Base-by-base conservation (phyloP, 2,329 filamentous ascomycete species). In the Exophiala viscosa region DNA sequence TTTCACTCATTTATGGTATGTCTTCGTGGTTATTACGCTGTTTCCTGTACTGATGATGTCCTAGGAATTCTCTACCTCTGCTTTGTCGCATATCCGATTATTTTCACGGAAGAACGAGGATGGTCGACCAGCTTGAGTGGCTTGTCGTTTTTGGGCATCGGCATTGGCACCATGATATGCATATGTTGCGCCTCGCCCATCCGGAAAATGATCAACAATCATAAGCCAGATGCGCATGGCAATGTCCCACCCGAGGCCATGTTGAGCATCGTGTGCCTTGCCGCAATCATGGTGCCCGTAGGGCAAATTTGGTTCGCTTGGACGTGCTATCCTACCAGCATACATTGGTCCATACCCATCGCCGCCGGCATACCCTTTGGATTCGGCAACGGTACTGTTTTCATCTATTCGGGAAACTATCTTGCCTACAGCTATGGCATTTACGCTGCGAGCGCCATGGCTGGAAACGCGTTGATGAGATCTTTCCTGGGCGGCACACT, bases 301-400 rank as follows among this genome's bases (percentile, higher is more conserved):
- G 91, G 90, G 13, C 86, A 96, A 69, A 79, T 96, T 18, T 86
- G 85, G 68, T 96, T 96, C 65, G 83, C 88, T 0, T 96, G 90
- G 90, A 95, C 90, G 0, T 90, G 85, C 55, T 81, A 90, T 0
- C 90, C 90, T 0, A 73, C 71, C 0, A 80, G 81, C 3, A 88
- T 95, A 31, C 90, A 89, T 66, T 95, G 88, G 86, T 83, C 90
- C n/a, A 76, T 83, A 15, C 86, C 88, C 1, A 85, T 95, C 44
- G 73, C 88, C 0, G 88, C 88, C 1, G 88, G 89, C 0, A 79
- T 95, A 5, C 86, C 86, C 0, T 95, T 93, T 62, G 88, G 88
- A 8, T 77, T 80, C 0, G 89, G 89, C 0, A 93, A 92, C 63
- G 84, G 81, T 7, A 77, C 84, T 2, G 83, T 88, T 34, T 95